Evolutionary conservation across 2,329 filamentous ascomycete genomes (phyloP), one percentile per base, ranked within the genome.

Genomic region (Madurella fahalii): DNA sequence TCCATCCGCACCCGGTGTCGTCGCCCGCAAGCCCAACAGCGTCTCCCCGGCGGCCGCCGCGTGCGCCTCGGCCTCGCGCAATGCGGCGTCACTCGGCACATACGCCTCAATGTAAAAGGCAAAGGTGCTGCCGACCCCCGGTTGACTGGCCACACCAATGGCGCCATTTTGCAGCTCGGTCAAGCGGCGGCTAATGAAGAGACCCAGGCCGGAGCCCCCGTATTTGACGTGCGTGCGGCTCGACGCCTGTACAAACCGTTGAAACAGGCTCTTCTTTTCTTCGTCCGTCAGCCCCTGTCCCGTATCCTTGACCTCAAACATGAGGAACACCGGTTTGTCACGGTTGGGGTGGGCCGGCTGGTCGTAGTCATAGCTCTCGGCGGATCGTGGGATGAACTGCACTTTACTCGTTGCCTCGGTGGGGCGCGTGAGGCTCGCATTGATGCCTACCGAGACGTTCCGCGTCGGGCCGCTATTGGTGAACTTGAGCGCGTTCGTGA

Each of bases 401-500:
- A 87, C 85, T 2, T 71, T 69, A 34, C 76, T 75, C 37, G 63
- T 72, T 47, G 66, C 69, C 52, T 68, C 71, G 18, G 68, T 68
- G 0, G 76, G 77, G 18, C 68, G 68, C 16, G 65, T 63, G 32
- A 62, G 68, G 18, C 70, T 76, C 9, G 74, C 77, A 44, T 76
- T 76, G 45, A 83, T 68, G 32, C 68, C 70, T 2, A 82, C 72
- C 1, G 70, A 71, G 34, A 83, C 77, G 41, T 81, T 80, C 8
- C 84, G 79, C 12, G 74, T 80, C 15, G 77, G 75, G 16, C 85
- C 81, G 0, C 77, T 77, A 37, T 83, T 83, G 1, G 89, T 93
- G 65, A 92, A 93, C 64, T 93, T 93, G 68, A 93, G 85, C 0
- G 88, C 87, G 63, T 93, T 93, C 8, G 87, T 89, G 9, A 89